Evolutionary conservation across 306 rosid species (phyloP), one percentile per base, ranked within the genome.

Genomic region (Lablab purpureus): DNA sequence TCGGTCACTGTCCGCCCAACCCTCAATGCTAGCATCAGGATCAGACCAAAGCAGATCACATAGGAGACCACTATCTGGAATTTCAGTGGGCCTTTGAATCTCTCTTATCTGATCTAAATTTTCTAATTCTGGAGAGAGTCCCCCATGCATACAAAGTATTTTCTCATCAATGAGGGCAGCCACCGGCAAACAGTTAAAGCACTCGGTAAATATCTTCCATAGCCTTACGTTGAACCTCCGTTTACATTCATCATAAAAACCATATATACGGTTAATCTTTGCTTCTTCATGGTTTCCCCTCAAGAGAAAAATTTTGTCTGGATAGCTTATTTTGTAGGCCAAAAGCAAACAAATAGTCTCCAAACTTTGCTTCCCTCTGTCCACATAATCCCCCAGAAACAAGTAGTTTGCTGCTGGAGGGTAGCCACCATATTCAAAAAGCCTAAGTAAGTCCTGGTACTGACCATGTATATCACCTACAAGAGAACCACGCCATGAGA

Each of bases 221-320:
- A 93, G 86, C 85, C 97, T 84, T 54, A 93, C 91, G 55, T 93
- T 93, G 73, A 91, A 93, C 78, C 97, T 88, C 88, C 98, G 85
- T 81, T 93, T 93, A 76, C 98, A 91, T 78, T 93, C 98, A 13
- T 93, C 97, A 21, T 91, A 93, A 83, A 93, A 93, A 13, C 98
- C 98, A 14, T 93, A 93, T 77, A 93, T 87, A 27, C 97, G 83
- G 78, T 93, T 93, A 50, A 93, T 89, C 91, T 91, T 91, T 22
- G 98, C 98, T 7, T 93, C 98, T 76, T 93, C 98, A 17, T 93
- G 98, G 89, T 93, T 93, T 80, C 98, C 98, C 77, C 98, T 85
- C 88, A 93, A 74, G 25, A 93, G 91, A 52, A 32, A 49, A 66
- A 93, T 50, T 73, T 77, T 91, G 65, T 91, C 91, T 2, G 97